Percentiles rank a stretch among this genome's conserved stretches.
Conservation (phyloP, 148 eudicot species). For the Silene uniflora region DNA sequence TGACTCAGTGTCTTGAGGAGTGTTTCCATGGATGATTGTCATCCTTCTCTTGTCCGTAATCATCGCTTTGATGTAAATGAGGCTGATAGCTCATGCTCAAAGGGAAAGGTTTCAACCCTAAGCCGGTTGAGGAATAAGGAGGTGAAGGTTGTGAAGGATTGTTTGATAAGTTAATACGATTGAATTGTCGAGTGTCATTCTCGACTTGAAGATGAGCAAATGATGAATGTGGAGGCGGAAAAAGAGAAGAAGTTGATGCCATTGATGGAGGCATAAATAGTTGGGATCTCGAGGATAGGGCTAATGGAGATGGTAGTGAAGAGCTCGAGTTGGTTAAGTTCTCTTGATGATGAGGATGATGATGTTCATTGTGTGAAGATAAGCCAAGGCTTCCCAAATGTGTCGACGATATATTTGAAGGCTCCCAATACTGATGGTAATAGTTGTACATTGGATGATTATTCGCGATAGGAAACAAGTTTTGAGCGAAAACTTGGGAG, state of each 20-base stretch:
- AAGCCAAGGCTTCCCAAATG: slow-evolving; percentile 37
- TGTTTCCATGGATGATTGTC: slow-evolving; percentile 16
- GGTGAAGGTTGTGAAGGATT: slow-evolving; percentile 14
- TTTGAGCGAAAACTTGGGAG: slow-evolving; percentile 42
- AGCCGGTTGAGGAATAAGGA: slow-evolving; percentile 27
- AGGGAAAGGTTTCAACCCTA: slow-evolving; percentile 29
- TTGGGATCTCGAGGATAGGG: slow-evolving; percentile 33
- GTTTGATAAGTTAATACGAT: slow-evolving; percentile 32
- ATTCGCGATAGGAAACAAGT: slow-evolving; percentile 44
- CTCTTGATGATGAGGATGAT: slow-evolving; percentile 14
- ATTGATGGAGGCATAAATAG: slow-evolving; percentile 36
- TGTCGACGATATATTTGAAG: slow-evolving; percentile 45
- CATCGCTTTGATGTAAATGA: slow-evolving; percentile 21
- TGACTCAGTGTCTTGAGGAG: slow-evolving; percentile 1
- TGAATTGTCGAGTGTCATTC: slow-evolving; percentile 35
- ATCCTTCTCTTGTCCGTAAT: slow-evolving; percentile 12
- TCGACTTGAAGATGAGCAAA: slow-evolving; percentile 23
- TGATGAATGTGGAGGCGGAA: slow-evolving; percentile 28
- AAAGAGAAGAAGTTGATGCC: slow-evolving; percentile 28
- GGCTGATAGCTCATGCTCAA: slow-evolving; percentile 26
- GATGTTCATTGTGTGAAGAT: slow-evolving; percentile 26
- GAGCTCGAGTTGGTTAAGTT: slow-evolving; percentile 15
- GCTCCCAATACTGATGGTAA: slow-evolving; percentile 39
- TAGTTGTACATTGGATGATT: slow-evolving; percentile 36
- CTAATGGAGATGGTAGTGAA: slow-evolving; percentile 22